Base-by-base conservation (phyloP, 176 grass and related monocot genomes). In the Thalia dealbata region DNA sequence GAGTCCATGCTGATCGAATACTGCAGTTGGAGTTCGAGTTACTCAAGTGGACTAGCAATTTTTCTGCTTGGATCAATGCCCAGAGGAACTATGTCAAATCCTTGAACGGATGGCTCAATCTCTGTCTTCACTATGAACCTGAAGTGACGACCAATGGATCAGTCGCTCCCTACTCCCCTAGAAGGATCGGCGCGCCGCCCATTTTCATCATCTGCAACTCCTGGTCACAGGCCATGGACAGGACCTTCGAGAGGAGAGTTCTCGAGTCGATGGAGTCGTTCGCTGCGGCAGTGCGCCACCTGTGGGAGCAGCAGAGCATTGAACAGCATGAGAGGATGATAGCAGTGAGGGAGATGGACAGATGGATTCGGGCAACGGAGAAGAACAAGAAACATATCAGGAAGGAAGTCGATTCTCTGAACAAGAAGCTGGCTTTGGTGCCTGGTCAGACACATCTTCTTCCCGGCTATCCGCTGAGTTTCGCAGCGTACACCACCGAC, bases 161-260 rank as follows among this genome's bases (percentile, higher is more conserved):
- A 55, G 67, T 78, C 52, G 71, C 85, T 15, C 80, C 84, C 10
- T 90, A 91, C 64, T 97, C 89, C 14, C 93, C 93, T 0, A 50
- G 78, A 38, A 82, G 83, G 67, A 78, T 86, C 21, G 87, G 95
- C 8, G 95, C 90, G 70, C 95, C 95, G 1, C 29, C 81, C 3
- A 79, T 99, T 28, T 99, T 99, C 52, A 83, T 93, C 52, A 70
- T 88, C 67, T 93, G 85, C 73, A 91, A 91, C 62, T 81, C 28
- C 69, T 99, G 95, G 95, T 93, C 85, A 69, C 85, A 88, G 78
- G 85, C 83, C 55, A 84, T 99, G 79, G 88, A 93, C 19, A 77
- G 5, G 64, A 77, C 92, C 42, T 92, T 80, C 6, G 87, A 93
- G 81, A 80, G 78, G 73, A 85, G 82, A 56, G 95, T 88, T 43